Evolutionary conservation across 192 early-diverging fungal genomes (phyloP).

Genomic region (Coemansia sp.): DNA sequence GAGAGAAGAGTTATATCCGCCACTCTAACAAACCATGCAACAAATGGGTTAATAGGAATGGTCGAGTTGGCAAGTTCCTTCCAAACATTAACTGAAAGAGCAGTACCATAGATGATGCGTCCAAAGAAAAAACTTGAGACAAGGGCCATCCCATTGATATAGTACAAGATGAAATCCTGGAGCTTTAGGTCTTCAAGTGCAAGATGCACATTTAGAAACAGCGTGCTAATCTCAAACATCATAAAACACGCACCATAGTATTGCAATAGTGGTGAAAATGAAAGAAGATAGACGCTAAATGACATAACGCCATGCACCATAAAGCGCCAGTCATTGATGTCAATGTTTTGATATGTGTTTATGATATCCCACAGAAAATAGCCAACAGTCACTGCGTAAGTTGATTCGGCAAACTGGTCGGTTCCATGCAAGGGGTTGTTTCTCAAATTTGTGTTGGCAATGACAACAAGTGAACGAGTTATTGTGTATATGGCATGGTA

Average conservation of each 20-base stretch:
- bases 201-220: conserved; percentile 91
- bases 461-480: conserved; percentile 59
- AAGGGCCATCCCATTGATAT: conserved; percentile 82
- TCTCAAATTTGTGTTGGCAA: conserved; percentile 62
- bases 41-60: conserved; percentile 30
- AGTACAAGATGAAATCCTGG: conserved; percentile 73
- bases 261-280: conserved; percentile 72
- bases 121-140: conserved; percentile 76
- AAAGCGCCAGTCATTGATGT: conserved; percentile 74
- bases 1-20: conserved; percentile 33
- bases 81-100: conserved; percentile 65
- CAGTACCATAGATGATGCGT: conserved; percentile 76
- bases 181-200: conserved; percentile 72
- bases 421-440: conserved; percentile 70
- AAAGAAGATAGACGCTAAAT: conserved; percentile 73
- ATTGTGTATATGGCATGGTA: conserved; percentile 69
- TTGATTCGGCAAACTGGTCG: conserved; percentile 65
- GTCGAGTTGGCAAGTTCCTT: conserved; percentile 28
- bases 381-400: conserved; percentile 78
- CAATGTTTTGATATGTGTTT: conserved; percentile 65
- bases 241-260: conserved; percentile 89
- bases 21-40: conserved; percentile 20
- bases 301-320: conserved; percentile 79
- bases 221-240: conserved; percentile 87
- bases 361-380: conserved; percentile 93